phyloP scores from a whole-genome alignment of 306 rosid genomes.

The Abrus pulchellus region DNA sequence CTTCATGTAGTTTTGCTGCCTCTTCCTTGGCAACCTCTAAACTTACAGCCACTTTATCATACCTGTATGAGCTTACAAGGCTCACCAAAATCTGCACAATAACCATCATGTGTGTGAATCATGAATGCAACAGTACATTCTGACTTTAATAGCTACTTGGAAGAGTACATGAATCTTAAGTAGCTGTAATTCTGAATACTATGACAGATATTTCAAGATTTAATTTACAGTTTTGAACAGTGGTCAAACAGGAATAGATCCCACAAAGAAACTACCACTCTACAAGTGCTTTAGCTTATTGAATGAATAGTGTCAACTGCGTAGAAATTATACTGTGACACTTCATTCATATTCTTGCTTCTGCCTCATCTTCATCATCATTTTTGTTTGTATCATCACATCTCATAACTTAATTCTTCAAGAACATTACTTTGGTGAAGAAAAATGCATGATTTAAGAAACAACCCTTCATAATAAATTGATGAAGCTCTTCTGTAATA shows the following conservation, averaged over 20 bases:
- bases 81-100: conserved; percentile 75
- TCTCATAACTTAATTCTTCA: background rate
- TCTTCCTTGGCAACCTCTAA: conserved; percentile 62
- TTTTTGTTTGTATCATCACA: background rate
- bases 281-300: conserved; percentile 2
- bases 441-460: conserved; percentile 4
- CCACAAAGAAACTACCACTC: background rate
- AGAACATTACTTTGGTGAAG: conserved; percentile 17
- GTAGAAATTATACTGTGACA: background rate
- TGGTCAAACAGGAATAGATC: background rate
- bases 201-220: conserved; percentile 12
- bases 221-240: background rate
- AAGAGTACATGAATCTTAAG: conserved; percentile 28
- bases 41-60: conserved; percentile 72
- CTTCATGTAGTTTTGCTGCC: conserved; percentile 73
- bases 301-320: background rate
- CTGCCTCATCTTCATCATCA: conserved; percentile 3
- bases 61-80: conserved; percentile 84
- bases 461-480: background rate
- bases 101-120: conserved; percentile 31
- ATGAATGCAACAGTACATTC: background rate
- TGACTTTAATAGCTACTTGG: background rate
- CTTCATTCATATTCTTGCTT: background rate
- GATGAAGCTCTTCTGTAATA: background rate
- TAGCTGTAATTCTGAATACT: background rate